These are phyloP conservation scores for Adenanthera pavonina DNA, from an alignment of 306 rosid genomes.

Conservation along the genomic window DNA sequence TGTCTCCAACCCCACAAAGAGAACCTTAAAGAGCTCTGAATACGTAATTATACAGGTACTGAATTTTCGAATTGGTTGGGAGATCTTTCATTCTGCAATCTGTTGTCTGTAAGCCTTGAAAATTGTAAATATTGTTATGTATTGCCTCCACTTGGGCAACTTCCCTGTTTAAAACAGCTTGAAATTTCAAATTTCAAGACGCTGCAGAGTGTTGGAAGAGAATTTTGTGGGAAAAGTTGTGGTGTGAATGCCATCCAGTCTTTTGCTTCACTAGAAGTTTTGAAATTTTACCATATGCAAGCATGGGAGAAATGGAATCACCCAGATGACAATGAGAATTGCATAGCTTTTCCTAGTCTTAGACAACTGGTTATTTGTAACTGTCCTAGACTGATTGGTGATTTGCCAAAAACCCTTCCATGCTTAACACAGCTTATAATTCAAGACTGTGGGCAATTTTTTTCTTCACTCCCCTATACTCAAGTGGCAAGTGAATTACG, in stretches of 20 bases:
- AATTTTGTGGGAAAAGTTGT: constrained; percentile 19
- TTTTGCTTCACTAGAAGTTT: constrained; percentile 33
- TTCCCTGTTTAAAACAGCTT: constrained; percentile 40
- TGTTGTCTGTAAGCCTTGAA: neutral
- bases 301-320: constrained; percentile 42
- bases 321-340: neutral
- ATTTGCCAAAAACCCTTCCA: constrained; percentile 31
- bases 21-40: constrained; percentile 32
- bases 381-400: constrained; percentile 1
- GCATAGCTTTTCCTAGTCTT: constrained; percentile 33
- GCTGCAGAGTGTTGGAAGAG: constrained; percentile 24
- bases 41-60: constrained; percentile 37
- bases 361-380: neutral
- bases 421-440: constrained; percentile 24
- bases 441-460: constrained; percentile 2
- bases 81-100: constrained; percentile 1
- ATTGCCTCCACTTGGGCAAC: constrained; percentile 36
- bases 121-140: neutral
- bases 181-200: neutral
- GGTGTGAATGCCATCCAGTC: neutral
- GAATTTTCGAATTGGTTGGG: constrained; percentile 40
- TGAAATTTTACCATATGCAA: constrained; percentile 29
- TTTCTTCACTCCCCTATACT: constrained; percentile 32
- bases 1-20: constrained; percentile 32
- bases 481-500: neutral